A percentile compares a stretch with the other conserved stretches of the same genome.
phyloP scores from a whole-genome alignment of 2,329 filamentous ascomycete species.

The Stachybotrys chartarum region DNA sequence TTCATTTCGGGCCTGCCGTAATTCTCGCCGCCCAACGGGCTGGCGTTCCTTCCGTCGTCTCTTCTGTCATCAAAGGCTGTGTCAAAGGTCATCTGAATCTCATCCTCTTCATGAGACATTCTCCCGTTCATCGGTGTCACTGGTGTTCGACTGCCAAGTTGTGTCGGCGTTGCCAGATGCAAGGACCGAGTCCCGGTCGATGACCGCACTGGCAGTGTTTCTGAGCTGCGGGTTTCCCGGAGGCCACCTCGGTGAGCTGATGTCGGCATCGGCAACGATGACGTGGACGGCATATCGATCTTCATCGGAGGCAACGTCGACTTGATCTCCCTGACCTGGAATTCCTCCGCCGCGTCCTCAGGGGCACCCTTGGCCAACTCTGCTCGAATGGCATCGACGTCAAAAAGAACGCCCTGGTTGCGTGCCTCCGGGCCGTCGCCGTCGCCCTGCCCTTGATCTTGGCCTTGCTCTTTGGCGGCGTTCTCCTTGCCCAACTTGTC shows the following conservation, averaged over 20 bases:
- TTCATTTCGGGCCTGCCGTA: constrained; percentile 19
- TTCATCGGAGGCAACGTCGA: constrained; percentile 89
- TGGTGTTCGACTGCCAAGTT: constrained; percentile 9
- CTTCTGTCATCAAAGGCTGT: constrained; percentile 44
- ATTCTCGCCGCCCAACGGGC: constrained; percentile 23
- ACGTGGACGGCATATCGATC: constrained; percentile 47
- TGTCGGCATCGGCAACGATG: constrained; percentile 11
- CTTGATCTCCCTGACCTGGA: constrained; percentile 72
- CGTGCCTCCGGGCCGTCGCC: constrained; percentile 30
- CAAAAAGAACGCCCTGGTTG: constrained; percentile 71
- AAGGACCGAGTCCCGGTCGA: constrained; percentile 15
- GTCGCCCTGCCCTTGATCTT: constrained; percentile 26
- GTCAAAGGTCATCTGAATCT: constrained; percentile 67
- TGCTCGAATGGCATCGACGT: constrained; percentile 87
- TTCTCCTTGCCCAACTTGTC: constrained; percentile 43
- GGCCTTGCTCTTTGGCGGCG: constrained; percentile 22
- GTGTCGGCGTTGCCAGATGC: constrained; percentile 9
- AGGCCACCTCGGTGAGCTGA: constrained; percentile 17
- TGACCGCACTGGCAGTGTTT: constrained; percentile 20
- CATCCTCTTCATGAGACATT: constrained; percentile 31
- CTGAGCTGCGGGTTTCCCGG: constrained; percentile 41
- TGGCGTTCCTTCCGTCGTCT: constrained; percentile 11
- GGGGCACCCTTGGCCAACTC: constrained; percentile 64
- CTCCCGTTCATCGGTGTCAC: constrained; percentile 15
- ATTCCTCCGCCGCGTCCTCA: constrained; percentile 42